Conservation (phyloP, 805 yeast species). For the Wickerhamiella kurtzmanii region DNA sequence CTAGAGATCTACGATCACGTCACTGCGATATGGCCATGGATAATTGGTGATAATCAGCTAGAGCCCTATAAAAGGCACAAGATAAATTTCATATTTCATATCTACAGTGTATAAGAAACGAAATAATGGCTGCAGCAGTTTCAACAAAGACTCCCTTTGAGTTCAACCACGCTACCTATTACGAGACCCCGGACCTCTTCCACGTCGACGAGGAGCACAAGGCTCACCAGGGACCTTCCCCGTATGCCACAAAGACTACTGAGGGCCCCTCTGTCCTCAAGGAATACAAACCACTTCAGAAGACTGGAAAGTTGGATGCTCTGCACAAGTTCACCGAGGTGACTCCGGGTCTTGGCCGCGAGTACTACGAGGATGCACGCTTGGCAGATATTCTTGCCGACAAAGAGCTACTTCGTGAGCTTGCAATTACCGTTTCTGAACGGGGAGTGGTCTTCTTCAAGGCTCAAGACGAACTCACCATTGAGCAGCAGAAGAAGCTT, state of each 20-base stretch:
- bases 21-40: not conserved
- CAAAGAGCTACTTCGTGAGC: constrained; percentile 24
- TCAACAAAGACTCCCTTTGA: not conserved
- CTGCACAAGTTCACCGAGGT: constrained; percentile 10
- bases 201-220: constrained; percentile 1
- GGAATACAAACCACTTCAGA: constrained; percentile 2
- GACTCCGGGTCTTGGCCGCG: constrained; percentile 6
- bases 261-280: constrained; percentile 4
- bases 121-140: not conserved
- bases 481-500: constrained; percentile 16
- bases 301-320: constrained; percentile 5
- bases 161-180: not conserved
- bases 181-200: not conserved
- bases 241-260: constrained; percentile 4
- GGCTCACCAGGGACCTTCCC: constrained; percentile 6
- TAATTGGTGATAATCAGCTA: too few relatives aligned
- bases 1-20: not conserved
- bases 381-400: constrained; percentile 4
- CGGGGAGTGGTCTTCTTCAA: constrained; percentile 38
- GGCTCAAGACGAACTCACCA: constrained; percentile 28
- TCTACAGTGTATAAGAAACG: too few relatives aligned
- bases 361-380: constrained; percentile 6
- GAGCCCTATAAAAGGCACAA: too few relatives aligned
- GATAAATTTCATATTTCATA: too few relatives aligned
- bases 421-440: constrained; percentile 33